These are phyloP conservation scores for Annona cherimola DNA, from an alignment of 164 flowering plant species.

Conservation along the genomic window DNA sequence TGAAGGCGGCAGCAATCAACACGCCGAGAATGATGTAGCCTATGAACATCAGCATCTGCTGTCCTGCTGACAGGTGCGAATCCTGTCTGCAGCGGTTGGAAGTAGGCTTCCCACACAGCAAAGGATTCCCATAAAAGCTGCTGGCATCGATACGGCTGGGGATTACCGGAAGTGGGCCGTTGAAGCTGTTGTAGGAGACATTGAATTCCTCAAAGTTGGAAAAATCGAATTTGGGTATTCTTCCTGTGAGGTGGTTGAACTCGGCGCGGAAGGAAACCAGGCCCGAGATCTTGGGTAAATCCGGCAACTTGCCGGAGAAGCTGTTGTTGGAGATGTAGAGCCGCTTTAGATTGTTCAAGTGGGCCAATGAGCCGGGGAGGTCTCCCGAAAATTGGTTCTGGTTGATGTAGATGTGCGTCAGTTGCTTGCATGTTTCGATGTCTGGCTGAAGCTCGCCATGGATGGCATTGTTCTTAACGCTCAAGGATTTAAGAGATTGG, in stretches of 20 bases:
- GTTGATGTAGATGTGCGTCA: slow-evolving; percentile 31
- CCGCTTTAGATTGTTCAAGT: slow-evolving; percentile 31
- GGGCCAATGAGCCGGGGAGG: slow-evolving; percentile 32
- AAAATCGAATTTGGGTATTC: slow-evolving; percentile 42
- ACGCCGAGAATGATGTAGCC: slow-evolving; percentile 40
- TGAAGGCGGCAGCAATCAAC: slow-evolving; percentile 16
- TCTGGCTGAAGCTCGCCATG: slow-evolving; percentile 31
- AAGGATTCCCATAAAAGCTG: slow-evolving; percentile 36
- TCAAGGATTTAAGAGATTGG: slow-evolving; percentile 30
- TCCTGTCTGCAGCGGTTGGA: slow-evolving; percentile 26
- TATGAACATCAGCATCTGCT: slow-evolving; percentile 33
- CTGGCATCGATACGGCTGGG: slow-evolving; percentile 14
- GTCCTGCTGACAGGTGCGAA: slow-evolving; percentile 8
- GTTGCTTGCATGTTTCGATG: slow-evolving; percentile 35
- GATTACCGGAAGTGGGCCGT: slow-evolving; percentile 37
- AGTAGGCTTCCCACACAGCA: slow-evolving; percentile 43
- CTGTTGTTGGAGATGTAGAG: slow-evolving; percentile 37
- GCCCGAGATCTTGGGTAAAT: slow-evolving; percentile 39
- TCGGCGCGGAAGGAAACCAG: slow-evolving; percentile 35
- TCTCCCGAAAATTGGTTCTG: slow-evolving; percentile 33
- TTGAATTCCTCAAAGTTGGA: slow-evolving; percentile 35
- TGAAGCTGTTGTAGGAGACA: slow-evolving; percentile 46
- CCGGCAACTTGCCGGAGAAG: slow-evolving; percentile 44
- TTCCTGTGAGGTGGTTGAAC: slow-evolving; percentile 39
- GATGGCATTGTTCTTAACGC: slow-evolving; percentile 32